Base-by-base conservation (phyloP, 768 basidiomycete genomes). In the Hygrophoropsis aurantiaca region DNA sequence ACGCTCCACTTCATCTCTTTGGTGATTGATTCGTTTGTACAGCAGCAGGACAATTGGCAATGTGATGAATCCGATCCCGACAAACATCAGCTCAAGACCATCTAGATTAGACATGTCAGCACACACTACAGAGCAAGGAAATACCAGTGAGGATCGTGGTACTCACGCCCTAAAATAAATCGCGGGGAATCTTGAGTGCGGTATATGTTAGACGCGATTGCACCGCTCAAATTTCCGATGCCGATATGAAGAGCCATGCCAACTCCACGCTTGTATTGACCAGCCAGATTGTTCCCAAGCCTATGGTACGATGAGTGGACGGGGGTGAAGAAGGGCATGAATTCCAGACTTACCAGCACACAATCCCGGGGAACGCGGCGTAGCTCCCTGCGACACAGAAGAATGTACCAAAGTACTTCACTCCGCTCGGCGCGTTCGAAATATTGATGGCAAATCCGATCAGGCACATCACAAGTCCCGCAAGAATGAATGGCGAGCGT, bases 321-420 rank as follows among this genome's bases (percentile, higher is more conserved):
- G n/a, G n/a, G n/a, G n/a, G n/a, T n/a, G n/a, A n/a, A n/a, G n/a
- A n/a, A n/a, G n/a, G n/a, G n/a, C n/a, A n/a, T n/a, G n/a, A n/a
- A n/a, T n/a, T n/a, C n/a, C n/a, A n/a, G n/a, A n/a, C n/a, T 9
- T 40, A 81, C 83, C 83, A 85, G 10, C 80, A 74, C 4, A 82
- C 69, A 3, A 81, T 61, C 16, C 79, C 81, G 11, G 84, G 82
- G 52, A 82, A 77, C 0, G 72, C 71, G 1, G 80, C 73, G 54
- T 84, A 85, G 20, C 71, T 70, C 5, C 84, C 84, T 1, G 73
- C 66, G 10, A 84, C 82, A 32, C 74, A 71, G 49, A 85, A 76
- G 69, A 82, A 87, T 0, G 80, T 84, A 2, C 83, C 84, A 49
- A 84, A 81, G 60, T 87, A 86, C 60, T 87, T 84, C 13, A 72